Evolutionary conservation across 257 asterid genomes (phyloP), one percentile per base, ranked within the genome.

Genomic region (Nicotiana obtusifolia): DNA sequence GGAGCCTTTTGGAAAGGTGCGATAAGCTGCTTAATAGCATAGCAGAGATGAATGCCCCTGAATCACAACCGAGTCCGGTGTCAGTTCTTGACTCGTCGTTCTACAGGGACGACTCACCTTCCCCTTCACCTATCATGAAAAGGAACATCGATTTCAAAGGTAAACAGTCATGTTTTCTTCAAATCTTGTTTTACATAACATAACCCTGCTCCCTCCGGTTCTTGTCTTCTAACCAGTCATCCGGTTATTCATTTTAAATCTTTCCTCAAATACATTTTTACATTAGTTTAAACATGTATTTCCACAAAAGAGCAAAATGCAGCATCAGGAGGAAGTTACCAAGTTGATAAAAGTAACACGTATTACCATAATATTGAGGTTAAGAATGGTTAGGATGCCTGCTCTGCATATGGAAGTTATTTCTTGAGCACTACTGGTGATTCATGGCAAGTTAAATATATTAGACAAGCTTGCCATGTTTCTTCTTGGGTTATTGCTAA

Each of bases 11-110:
- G 89, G 97, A 95, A 88, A 94, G 98, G 82, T 92, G 99, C 62
- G 98, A 91, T 84, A 95, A 94, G 91, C 92, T 95, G 82, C 93
- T 95, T 15, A 88, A 91, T 89, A 94, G 97, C 86, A 94, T 95
- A 28, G 94, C 98, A 6, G 98, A 95, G 85, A 94, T 94, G 89
- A 90, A 82, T 31, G 90, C 94, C 31, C 56, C 86, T 33, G 98
- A 93, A 37, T 82, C 84, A 90, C 99, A 95, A 69, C 93, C 98
- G 14, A 94, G 98, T 85, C 99, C 99, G 5, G 97, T 95, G 65
- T 95, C 99, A 14, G 97, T 95, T 83, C 95, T 95, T 26, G 99
- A 95, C 87, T 90, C 97, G n/a, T 89, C 95, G 19, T 92, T 92
- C 86, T 91, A 92, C 93, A 90, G 86, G 88, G 98, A 94, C 77